Conservation (phyloP, 345 rosid species). For the Syzygium jambos region DNA sequence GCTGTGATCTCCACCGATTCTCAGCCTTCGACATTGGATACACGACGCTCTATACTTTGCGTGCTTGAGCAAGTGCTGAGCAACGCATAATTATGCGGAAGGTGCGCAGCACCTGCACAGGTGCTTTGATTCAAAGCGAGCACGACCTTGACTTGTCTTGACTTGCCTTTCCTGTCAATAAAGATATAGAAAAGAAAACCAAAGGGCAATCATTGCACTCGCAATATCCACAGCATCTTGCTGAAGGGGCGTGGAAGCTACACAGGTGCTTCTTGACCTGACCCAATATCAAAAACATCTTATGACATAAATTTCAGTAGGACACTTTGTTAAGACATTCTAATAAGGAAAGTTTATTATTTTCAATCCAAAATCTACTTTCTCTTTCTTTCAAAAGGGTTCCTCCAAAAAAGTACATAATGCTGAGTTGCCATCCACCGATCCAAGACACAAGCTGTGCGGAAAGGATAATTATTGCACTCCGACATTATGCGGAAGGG, state of each 20-base stretch:
- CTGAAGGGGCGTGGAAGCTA: background rate
- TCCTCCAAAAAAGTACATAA: background rate
- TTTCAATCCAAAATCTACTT: background rate
- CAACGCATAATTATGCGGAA: background rate
- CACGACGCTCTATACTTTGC: background rate
- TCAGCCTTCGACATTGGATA: background rate
- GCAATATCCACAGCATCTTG: background rate
- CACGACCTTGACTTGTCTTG: background rate
- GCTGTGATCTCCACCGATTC: background rate
- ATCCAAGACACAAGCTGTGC: fast-evolving
- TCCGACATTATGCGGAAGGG: background rate
- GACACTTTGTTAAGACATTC: background rate
- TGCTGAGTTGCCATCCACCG: background rate
- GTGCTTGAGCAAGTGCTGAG: background rate
- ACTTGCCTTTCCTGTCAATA: background rate
- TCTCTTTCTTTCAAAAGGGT: background rate
- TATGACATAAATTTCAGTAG: background rate
- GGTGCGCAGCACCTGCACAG: background rate
- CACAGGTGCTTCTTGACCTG: background rate
- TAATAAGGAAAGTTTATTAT: background rate
- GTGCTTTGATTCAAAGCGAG: background rate
- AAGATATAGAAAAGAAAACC: background rate
- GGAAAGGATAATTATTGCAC: background rate
- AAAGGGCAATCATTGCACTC: background rate
- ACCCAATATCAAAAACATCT: background rate